Evolutionary conservation across 495 filamentous ascomycete species (phyloP).

Genomic region (Cetradonia linearis): DNA sequence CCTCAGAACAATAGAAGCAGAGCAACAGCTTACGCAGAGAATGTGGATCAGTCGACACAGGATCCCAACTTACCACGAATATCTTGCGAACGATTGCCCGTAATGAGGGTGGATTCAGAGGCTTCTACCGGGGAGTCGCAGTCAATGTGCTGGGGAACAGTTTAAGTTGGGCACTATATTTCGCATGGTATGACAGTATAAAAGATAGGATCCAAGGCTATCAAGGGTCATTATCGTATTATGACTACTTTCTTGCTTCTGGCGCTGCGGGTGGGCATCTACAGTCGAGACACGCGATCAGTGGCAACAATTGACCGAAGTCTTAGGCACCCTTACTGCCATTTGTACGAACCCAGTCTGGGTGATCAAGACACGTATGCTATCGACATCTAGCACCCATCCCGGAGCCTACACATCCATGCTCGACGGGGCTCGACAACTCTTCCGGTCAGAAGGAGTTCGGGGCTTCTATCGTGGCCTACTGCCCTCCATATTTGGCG

Average conservation of each 20-base stretch:
- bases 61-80: constrained; percentile 42
- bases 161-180: constrained; percentile 85
- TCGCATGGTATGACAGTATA: constrained; percentile 56
- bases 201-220: constrained; percentile 37
- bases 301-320: neutral
- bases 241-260: constrained; percentile 77
- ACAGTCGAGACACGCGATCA: neutral
- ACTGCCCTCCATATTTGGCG: constrained; percentile 74
- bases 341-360: constrained; percentile 90
- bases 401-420: constrained; percentile 78
- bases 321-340: constrained; percentile 54
- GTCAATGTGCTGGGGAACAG: constrained; percentile 90
- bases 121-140: constrained; percentile 78
- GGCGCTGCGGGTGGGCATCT: constrained; percentile 51
- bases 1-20: neutral
- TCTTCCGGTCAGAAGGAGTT: constrained; percentile 59
- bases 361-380: constrained; percentile 98
- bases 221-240: constrained; percentile 43
- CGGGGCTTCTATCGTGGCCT: constrained; percentile 77
- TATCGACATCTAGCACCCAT: constrained; percentile 61
- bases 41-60: constrained; percentile 34
- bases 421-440: constrained; percentile 50
- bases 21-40: constrained; percentile 4
- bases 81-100: constrained; percentile 45
- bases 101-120: constrained; percentile 49